Base-by-base conservation (phyloP, 495 filamentous ascomycete species). In the Astrothelium subdiscretum region DNA sequence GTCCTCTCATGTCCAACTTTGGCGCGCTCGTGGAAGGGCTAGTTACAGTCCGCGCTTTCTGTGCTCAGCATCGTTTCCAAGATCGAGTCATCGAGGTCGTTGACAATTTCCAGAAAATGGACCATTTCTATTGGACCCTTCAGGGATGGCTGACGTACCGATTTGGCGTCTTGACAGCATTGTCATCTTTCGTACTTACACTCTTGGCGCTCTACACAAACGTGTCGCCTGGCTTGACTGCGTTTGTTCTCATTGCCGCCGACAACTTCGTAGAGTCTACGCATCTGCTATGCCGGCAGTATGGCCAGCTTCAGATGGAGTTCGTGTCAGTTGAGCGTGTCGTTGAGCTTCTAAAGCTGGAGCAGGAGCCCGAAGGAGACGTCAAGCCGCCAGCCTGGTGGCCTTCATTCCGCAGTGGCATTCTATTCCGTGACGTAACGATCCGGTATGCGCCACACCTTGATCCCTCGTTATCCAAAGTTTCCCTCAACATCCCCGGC, bases 61-160 rank as follows among this genome's bases (percentile, higher is more conserved):
- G 77, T 51, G 88, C 85, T 4, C 84, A 91, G 66, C 72, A 78
- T 15, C 84, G 85, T 54, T 95, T 94, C 66, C 89, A 94, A 67
- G 78, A 80, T 60, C 79, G 84, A 26, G 86, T 91, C 62, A 87
- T 95, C 44, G 77, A 77, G 3, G 87, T 87, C 22, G 87, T 87
- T 0, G 90, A 95, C 71, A 81, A 81, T 2, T 95, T 95, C 72
- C 89, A 92, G 71, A 90, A 89, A 65, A 91, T 92, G 87, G 90
- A 95, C 68, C 90, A 95, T 72, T 91, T 95, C 74, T 95, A 91
- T 74, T 95, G 90, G 89, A 87, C 82, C 57, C 76, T 92, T 6
- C 89, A 92, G 67, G 80, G 83, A 29, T 95, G 90, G 90, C 77
- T 95, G 8, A 84, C 82, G 68, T 90, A 85, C 67, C 86, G 90